phyloP scores from a whole-genome alignment of 2,329 filamentous ascomycete species.

The Penicillium hesseltinei region DNA sequence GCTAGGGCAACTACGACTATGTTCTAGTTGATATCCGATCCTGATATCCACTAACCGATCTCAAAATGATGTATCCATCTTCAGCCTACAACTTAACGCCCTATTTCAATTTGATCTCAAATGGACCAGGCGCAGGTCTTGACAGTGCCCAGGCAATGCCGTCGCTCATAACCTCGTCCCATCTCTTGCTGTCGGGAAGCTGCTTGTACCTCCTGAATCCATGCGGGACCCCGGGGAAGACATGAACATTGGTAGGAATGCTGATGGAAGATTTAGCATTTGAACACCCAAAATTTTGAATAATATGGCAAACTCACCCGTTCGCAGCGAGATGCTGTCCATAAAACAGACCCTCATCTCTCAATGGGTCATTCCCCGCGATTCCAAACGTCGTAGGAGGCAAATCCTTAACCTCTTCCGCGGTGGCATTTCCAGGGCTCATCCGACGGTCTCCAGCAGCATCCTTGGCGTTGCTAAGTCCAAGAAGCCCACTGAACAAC shows the following conservation, averaged over 20 bases:
- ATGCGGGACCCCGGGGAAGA: constrained; percentile 57
- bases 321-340: constrained; percentile 45
- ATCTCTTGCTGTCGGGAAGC: constrained; percentile 27
- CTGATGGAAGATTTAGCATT: constrained; percentile 25
- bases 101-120: constrained; percentile 24
- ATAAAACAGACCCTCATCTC: constrained; percentile 53
- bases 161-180: constrained; percentile 31
- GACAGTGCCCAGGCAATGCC: constrained; percentile 32
- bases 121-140: constrained; percentile 19
- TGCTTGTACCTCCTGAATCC: constrained; percentile 43
- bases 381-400: constrained; percentile 49
- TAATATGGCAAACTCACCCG: constrained; percentile 34
- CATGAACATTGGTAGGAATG: constrained; percentile 49
- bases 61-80: neutral
- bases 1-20: neutral
- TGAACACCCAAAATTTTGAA: too few relatives aligned
- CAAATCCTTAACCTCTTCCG: constrained; percentile 38
- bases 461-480: constrained; percentile 22
- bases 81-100: neutral
- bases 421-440: constrained; percentile 40
- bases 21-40: neutral
- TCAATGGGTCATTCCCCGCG: constrained; percentile 48
- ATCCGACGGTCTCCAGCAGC: constrained; percentile 35
- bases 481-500: constrained; percentile 30
- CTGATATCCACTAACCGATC: neutral